Evolutionary conservation across 2,329 filamentous ascomycete genomes (phyloP), one percentile per base, ranked within the genome.

Genomic region (Chaetomiaceae sp.): DNA sequence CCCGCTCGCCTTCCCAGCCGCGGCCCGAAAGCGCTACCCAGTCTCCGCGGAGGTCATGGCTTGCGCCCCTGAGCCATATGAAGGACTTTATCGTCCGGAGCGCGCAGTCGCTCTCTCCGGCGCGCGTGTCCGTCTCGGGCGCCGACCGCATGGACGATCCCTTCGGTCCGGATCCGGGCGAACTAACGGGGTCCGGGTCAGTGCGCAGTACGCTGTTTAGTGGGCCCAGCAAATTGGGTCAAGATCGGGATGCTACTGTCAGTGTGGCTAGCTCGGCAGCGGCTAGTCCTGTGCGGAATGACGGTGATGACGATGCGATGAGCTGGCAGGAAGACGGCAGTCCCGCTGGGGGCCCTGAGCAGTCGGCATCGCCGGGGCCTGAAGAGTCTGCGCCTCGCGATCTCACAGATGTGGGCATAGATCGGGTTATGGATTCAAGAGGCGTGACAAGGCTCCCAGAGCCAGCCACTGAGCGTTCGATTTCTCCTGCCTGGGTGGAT

Each of bases 301-400:
- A 62, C 4, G 67, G 22, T 14, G 49, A 47, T 24, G 56, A 62
- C 4, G 67, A 66, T 20, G 65, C 60, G 15, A 69, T 72, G 68
- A 72, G 67, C 45, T 73, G 70, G 71, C 58, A 71, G 34, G 64
- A 58, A 1, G 57, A 62, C 14, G 47, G 46, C 5, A 53, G 42
- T 22, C 50, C 49, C 10, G 40, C 26, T n/a, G 43, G 29, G 11
- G 36, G 3, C 1, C 39, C 46, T 12, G 51, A 53, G 41, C 19
- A 34, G 35, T 38, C 45, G 11, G 47, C 19, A n/a, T 48, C 52
- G n/a, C n/a, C 42, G 57, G 44, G 15, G n/a, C 14, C 12, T 7
- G 7, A n/a, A n/a, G 3, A 5, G 46, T 3, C 19, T 36, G 32
- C 11, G 29, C 38, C 11, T 35, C n/a, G 5, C 30, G 32, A 15